Conservation (phyloP, 2,329 filamentous ascomycete genomes). For the Xylariomycetidae sp. region DNA sequence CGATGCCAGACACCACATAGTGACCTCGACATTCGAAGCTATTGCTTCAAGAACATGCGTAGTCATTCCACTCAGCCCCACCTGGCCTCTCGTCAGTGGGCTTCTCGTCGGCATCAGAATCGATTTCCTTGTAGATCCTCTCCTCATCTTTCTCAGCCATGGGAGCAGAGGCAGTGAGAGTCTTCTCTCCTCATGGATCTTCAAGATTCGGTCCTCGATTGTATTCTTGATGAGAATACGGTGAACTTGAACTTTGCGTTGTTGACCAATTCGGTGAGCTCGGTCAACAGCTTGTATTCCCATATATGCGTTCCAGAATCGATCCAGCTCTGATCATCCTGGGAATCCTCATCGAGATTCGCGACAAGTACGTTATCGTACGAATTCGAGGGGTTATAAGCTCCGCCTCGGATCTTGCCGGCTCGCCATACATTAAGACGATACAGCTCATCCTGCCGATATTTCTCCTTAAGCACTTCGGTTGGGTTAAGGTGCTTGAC, state of each 20-base stretch:
- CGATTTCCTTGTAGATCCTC: no score
- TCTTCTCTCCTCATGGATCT: conserved; percentile 56
- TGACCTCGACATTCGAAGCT: no score
- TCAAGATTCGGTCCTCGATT: conserved; percentile 82
- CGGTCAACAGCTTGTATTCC: conserved; percentile 91
- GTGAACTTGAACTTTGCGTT: conserved; percentile 69
- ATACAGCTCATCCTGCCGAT: conserved; percentile 18
- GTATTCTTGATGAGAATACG: conserved; percentile 72
- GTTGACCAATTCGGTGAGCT: conserved; percentile 82
- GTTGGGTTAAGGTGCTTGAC: conserved; percentile 20
- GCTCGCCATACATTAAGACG: conserved; percentile 21
- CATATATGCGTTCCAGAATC: conserved; percentile 46
- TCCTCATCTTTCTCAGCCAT: no score
- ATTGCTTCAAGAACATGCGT: no score
- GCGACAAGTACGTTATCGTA: conserved; percentile 8
- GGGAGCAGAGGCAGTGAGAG: no score
- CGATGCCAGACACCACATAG: no score
- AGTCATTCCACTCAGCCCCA: no score
- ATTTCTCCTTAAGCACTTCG: conserved; percentile 24
- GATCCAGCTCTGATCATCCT: conserved; percentile 9
- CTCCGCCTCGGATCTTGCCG: conserved; percentile 21
- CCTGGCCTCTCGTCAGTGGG: no score
- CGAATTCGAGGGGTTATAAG: conserved; percentile 10
- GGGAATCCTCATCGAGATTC: conserved; percentile 12
- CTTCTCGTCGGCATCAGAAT: no score